Base-by-base conservation (phyloP, 1,284 basidiomycete species). In the Volvariella volvacea region DNA sequence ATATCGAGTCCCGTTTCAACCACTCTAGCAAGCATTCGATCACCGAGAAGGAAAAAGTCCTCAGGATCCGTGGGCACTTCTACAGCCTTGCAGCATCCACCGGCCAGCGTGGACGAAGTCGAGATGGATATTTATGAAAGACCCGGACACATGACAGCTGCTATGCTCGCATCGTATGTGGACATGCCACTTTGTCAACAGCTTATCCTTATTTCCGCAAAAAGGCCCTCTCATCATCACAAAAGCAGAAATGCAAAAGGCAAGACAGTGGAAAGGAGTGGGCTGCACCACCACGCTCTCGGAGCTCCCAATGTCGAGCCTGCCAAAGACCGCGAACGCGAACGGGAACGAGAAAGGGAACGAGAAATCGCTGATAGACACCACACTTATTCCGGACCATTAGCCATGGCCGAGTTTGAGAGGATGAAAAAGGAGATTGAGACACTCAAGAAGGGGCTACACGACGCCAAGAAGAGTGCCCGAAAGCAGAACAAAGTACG, bases 401-500 rank as follows among this genome's bases (percentile, higher is more conserved):
- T 68, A 32, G 67, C 67, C 9, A 53, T 58, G 28, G 63, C 68
- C 15, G 75, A 80, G 46, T 68, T 65, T 36, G 61, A 64, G 19
- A 62, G 65, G 8, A 63, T 76, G 58, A 75, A 68, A 57, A 76
- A 69, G 58, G 83, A 82, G 51, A 54, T 72, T 28, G 62, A 67
- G 16, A 28, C 45, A 2, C 53, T 74, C 33, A 70, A 59, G 44
- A 62, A 76, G 66, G 56, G 70, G 41, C 52, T 70, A 14, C 60
- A 67, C 16, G 68, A 75, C 12, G 61, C 61, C 40, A 80, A 74
- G 61, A 83, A 77, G 55, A 60, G 58, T 0, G 61, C 71, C 1
- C 74, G 71, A 55, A 79, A 76, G 48, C 78, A 83, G 50, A 64
- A 55, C 42, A 83, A 83, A 68, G 82, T 81, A 22, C 45, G 55